Evolutionary conservation across 1,139 yeast genomes (phyloP), one percentile per base, ranked within the genome.

Genomic region (Blastobotrys apis): DNA sequence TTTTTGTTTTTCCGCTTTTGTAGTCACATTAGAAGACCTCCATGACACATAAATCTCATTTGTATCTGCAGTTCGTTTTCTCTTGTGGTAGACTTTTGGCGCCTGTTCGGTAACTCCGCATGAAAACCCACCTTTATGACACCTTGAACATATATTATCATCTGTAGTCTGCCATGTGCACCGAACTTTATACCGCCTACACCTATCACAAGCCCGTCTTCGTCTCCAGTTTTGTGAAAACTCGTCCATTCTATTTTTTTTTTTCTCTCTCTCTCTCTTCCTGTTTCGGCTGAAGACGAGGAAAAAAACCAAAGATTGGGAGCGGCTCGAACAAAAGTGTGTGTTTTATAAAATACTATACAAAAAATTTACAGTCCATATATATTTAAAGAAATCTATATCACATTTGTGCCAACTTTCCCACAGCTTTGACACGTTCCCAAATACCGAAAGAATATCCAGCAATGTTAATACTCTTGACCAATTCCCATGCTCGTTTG

Each of bases 401-500:
- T 37, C n/a, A 39, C 43, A 39, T 33, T 27, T 30, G 29, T 3
- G 43, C 30, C 27, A 39, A 27, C 15, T n/a, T n/a, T 5, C 74
- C 68, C 33, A 80, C 51, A 4, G 82, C 78, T 54, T 74, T 76
- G 35, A 78, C 53, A 53, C 76, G 77, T 47, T 78, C 78, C 92
- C 95, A 85, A 17, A 73, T 52, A 45, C 94, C 78, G 23, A 58
- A 56, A 43, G 72, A 94, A 60, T 90, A 92, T 15, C 96, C 94
- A n/a, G 90, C 94, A 33, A 77, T 75, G 59, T 88, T 88, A 63
- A 92, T 75, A 30, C 87, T 81, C 50, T 75, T 75, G 4, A 90
- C 94, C 66, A 92, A 83, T 12, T 73, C 74, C 97, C 97, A 90
- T 0, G 97, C 96, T 55, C 76, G 80, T 54, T 79, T 76, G 53